Evolutionary conservation across 2,329 filamentous ascomycete genomes (phyloP).

Genomic region (Scedosporium aurantiacum): DNA sequence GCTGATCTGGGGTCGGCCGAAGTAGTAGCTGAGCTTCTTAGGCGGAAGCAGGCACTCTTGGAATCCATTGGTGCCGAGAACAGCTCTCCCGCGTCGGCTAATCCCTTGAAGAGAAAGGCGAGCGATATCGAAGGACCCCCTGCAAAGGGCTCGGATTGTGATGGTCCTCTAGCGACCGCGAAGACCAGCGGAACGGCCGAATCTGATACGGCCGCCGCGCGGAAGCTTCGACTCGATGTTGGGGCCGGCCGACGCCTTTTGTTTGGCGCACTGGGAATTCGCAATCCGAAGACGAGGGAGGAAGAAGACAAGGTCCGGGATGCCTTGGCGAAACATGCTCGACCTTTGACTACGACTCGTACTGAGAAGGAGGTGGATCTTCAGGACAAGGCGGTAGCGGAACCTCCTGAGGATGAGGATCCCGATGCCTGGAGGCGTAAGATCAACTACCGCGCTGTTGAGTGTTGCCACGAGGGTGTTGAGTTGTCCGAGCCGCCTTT

Average conservation of each 20-base stretch:
- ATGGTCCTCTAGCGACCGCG: background rate
- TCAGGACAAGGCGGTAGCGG: constrained; percentile 1
- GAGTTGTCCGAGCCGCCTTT: constrained; percentile 70
- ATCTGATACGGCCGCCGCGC: background rate
- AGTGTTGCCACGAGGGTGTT: constrained; percentile 65
- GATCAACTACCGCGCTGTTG: constrained; percentile 67
- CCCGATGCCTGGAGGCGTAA: constrained; percentile 61
- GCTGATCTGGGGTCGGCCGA: constrained; percentile 2
- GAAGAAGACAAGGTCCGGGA: constrained; percentile 54
- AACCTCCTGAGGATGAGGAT: constrained; percentile 28
- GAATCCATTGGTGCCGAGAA: constrained; percentile 14
- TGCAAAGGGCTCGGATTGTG: background rate
- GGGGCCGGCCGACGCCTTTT: constrained; percentile 56
- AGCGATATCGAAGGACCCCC: background rate
- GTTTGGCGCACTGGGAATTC: constrained; percentile 61
- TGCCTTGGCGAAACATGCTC: constrained; percentile 45
- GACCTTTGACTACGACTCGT: constrained; percentile 20
- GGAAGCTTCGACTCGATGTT: constrained; percentile 27
- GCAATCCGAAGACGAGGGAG: constrained; percentile 54
- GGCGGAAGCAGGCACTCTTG: constrained; percentile 30
- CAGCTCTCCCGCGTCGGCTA: background rate
- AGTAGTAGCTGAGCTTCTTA: constrained; percentile 19
- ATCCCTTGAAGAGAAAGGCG: background rate
- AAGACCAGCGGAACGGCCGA: background rate
- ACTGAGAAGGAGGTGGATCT: background rate